Evolutionary conservation across 148 eudicot genomes (phyloP).

Genomic region (Rhododendron kiyosumense): DNA sequence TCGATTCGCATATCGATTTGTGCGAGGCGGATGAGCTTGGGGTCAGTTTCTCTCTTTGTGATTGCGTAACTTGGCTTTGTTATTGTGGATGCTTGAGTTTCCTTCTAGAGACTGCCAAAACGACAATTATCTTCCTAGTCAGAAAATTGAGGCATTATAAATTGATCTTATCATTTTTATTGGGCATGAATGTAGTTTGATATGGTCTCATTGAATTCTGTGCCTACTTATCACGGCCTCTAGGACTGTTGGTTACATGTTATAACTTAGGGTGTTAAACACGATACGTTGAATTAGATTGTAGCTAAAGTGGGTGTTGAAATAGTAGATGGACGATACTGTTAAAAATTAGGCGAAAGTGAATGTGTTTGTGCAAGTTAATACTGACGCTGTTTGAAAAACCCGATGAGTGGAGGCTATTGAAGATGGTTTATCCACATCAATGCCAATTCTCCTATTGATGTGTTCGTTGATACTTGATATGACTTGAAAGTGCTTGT

Average conservation of each 20-base stretch:
- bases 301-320: background rate
- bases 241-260: background rate
- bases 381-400: background rate
- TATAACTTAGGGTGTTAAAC: background rate
- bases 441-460: background rate
- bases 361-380: background rate
- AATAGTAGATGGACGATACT: background rate
- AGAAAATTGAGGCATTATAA: background rate
- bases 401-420: background rate
- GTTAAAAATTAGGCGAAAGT: background rate
- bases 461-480: background rate
- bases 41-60: conserved; percentile 39
- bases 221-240: background rate
- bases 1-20: conserved; percentile 79
- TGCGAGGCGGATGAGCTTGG: conserved; percentile 94
- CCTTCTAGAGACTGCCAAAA: background rate
- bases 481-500: no score
- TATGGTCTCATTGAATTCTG: background rate
- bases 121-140: background rate
- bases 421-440: background rate
- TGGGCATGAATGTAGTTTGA: background rate
- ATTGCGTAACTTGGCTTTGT: background rate
- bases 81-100: background rate
- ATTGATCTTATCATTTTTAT: background rate
- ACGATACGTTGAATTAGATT: background rate